Evolutionary conservation across 495 filamentous ascomycete species (phyloP).

Genomic region (Neurospora sp.): DNA sequence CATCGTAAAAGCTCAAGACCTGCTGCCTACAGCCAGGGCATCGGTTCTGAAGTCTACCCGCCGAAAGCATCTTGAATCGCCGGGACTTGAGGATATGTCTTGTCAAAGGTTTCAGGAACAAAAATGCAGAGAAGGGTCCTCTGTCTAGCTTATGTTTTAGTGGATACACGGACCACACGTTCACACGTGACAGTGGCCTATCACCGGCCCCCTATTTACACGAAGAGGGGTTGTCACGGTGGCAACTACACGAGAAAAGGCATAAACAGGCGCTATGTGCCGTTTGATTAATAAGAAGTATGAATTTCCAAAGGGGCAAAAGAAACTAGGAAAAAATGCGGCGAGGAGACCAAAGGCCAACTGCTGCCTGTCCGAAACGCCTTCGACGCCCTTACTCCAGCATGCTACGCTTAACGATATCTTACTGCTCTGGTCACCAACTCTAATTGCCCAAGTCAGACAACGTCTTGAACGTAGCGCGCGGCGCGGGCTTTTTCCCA

Average conservation of each 20-base stretch:
- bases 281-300: neutral
- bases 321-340: neutral
- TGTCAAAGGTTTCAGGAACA: neutral
- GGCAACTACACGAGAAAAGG: neutral
- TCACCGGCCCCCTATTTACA: neutral
- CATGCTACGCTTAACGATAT: neutral
- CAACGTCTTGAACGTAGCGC: constrained; percentile 30
- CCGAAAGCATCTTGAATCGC: constrained; percentile 34
- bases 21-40: constrained; percentile 42
- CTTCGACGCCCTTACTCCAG: neutral
- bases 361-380: neutral
- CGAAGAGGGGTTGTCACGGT: neutral
- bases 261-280: neutral
- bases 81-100: constrained; percentile 2
- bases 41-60: constrained; percentile 31
- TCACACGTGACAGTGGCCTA: neutral
- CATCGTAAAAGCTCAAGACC: constrained; percentile 36
- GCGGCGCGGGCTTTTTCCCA: constrained; percentile 12
- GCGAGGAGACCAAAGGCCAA: neutral
- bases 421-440: neutral
- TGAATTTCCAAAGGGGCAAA: neutral
- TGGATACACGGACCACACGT: neutral
- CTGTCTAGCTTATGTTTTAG: neutral
- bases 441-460: constrained; percentile 24
- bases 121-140: neutral